These are phyloP conservation scores for Solanum microdontum DNA, from an alignment of 257 asterid species.

Conservation along the genomic window DNA sequence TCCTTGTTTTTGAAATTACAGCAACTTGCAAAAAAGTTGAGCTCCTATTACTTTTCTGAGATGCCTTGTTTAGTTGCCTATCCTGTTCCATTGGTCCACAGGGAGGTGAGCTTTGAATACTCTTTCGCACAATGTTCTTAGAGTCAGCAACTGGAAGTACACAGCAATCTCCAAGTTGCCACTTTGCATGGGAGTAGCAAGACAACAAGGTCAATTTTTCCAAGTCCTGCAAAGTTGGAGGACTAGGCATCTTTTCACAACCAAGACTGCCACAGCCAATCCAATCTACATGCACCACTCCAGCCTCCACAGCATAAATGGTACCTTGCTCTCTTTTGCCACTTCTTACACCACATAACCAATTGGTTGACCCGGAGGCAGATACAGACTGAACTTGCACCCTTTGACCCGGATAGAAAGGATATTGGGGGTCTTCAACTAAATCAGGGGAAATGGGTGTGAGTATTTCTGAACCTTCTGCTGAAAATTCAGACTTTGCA, in stretches of 20 bases:
- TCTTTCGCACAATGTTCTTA: conserved; percentile 8
- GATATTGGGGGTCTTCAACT: conserved; percentile 65
- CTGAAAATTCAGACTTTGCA: conserved; percentile 28
- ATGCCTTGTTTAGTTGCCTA: conserved; percentile 7
- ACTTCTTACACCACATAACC: conserved; percentile 59
- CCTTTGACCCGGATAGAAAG: conserved; percentile 80
- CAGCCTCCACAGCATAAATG: conserved; percentile 56
- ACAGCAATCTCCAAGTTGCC: conserved; percentile 99
- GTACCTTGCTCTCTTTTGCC: conserved; percentile 44
- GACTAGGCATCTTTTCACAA: conserved; percentile 30
- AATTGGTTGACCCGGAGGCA: conserved; percentile 28
- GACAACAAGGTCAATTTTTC: conserved; percentile 47
- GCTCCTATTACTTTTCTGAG: conserved; percentile 5
- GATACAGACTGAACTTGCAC: conserved; percentile 43
- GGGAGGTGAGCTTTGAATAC: conserved; percentile 7
- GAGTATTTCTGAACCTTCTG: conserved; percentile 44
- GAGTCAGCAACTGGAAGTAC: conserved; percentile 20
- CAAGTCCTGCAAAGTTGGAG: conserved; percentile 38
- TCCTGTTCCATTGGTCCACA: conserved; percentile 11
- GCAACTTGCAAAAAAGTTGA: conserved; percentile 32
- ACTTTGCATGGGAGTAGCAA: conserved; percentile 42
- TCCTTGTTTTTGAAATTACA: conserved; percentile 56
- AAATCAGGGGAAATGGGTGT: conserved; percentile 46
- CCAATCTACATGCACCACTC: conserved; percentile 63
- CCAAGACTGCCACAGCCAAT: conserved; percentile 39